Evolutionary conservation across 2,329 filamentous ascomycete species (phyloP).

Genomic region (Claviceps sp.): DNA sequence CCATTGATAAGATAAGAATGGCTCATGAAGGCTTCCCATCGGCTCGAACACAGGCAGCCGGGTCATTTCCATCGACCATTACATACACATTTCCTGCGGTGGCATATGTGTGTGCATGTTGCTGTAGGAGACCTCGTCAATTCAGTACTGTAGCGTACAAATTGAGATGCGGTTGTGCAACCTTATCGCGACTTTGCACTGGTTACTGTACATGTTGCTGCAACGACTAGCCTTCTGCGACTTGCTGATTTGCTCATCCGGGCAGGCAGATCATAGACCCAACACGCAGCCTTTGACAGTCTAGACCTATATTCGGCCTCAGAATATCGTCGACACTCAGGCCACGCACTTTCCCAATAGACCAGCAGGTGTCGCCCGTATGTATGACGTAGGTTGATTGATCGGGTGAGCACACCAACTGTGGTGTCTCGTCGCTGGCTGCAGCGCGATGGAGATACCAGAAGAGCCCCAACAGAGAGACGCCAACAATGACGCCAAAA

Average conservation of each 20-base stretch:
- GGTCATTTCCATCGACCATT: not conserved
- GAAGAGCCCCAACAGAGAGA: constrained; percentile 36
- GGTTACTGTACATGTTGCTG: not conserved
- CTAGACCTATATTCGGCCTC: constrained; percentile 28
- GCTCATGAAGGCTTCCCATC: not conserved
- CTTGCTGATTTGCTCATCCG: not conserved
- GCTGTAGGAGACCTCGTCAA: not conserved
- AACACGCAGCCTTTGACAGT: constrained; percentile 31
- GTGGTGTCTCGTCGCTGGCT: constrained; percentile 1
- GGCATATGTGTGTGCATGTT: not conserved
- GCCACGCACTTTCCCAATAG: constrained; percentile 29
- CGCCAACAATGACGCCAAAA: constrained; percentile 39
- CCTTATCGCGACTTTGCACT: not conserved
- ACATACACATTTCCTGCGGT: not conserved
- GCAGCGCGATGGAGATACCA: constrained; percentile 30
- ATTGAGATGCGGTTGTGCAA: not conserved
- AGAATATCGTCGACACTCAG: constrained; percentile 32
- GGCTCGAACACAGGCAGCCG: not conserved
- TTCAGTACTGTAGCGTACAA: not conserved
- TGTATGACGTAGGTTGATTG: constrained; percentile 26
- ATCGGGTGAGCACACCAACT: constrained; percentile 15
- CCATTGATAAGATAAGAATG: not conserved
- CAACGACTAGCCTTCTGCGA: not conserved
- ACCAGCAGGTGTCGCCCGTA: constrained; percentile 40
- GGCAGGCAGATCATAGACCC: constrained; percentile 34